Conservation (phyloP, 169 alveolate species). For the Cryptosporidium felis region DNA sequence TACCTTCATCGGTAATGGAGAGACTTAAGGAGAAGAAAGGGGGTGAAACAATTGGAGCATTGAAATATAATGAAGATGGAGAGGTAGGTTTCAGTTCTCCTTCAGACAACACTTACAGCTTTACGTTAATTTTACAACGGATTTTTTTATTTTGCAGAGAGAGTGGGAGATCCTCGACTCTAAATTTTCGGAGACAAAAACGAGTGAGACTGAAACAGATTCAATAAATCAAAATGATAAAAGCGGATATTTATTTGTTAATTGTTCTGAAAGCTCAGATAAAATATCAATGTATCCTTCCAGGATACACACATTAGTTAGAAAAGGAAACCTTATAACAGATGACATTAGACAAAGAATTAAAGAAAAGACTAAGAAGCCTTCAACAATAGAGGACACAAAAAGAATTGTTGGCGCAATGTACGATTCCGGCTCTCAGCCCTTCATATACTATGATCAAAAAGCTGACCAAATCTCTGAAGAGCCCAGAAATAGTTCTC, state of each 20-base stretch:
- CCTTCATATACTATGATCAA: constrained; percentile 36
- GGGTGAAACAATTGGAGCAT: constrained; percentile 27
- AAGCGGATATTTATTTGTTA: constrained; percentile 48
- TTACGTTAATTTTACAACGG: too few relatives aligned
- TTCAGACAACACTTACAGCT: too few relatives aligned
- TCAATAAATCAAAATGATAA: not conserved
- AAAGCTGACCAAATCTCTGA: constrained; percentile 4
- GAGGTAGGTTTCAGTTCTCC: constrained; percentile 5
- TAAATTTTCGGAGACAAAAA: constrained; percentile 33
- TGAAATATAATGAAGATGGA: constrained; percentile 41
- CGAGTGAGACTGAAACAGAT: not conserved
- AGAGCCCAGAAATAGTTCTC: constrained; percentile 7
- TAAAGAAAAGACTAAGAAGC: constrained; percentile 5
- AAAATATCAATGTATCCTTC: constrained; percentile 67
- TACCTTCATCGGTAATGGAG: constrained; percentile 59
- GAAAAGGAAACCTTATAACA: constrained; percentile 10
- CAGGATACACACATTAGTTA: constrained; percentile 13
- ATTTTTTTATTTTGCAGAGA: not conserved
- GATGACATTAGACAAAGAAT: constrained; percentile 48
- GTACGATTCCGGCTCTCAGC: constrained; percentile 51
- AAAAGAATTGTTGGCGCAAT: constrained; percentile 63
- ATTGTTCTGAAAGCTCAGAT: not conserved
- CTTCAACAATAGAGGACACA: constrained; percentile 54
- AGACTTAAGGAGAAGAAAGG: constrained; percentile 2
- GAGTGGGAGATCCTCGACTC: constrained; percentile 36